Percentiles rank a stretch among this genome's conserved stretches.
Evolutionary conservation across 2,329 filamentous ascomycete genomes (phyloP).

Genomic region (Thielaviopsis ethacetica): DNA sequence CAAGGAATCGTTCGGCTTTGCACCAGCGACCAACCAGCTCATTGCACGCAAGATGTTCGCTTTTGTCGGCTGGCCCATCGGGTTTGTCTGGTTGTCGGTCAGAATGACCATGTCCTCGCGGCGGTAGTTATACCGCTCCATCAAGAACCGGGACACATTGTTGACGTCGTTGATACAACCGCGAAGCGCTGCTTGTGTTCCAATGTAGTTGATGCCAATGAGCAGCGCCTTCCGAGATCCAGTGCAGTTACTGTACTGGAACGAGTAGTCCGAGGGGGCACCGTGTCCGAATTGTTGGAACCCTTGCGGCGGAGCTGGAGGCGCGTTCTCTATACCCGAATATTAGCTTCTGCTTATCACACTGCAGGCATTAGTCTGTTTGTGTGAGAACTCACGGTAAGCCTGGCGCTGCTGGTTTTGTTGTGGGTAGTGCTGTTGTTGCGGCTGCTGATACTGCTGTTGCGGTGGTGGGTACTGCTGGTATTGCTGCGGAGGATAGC

Average conservation of each 20-base stretch:
- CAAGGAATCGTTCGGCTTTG: conserved; percentile 37
- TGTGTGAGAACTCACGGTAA: neutral
- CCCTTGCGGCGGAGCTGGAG: conserved; percentile 48
- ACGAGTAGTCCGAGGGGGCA: conserved; percentile 64
- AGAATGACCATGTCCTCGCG: conserved; percentile 41
- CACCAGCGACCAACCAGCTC: conserved; percentile 43
- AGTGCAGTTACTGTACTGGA: conserved; percentile 83
- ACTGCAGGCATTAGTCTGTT: neutral
- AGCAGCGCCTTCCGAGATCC: conserved; percentile 51
- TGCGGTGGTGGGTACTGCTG: conserved; percentile 9
- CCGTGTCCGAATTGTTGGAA: conserved; percentile 64
- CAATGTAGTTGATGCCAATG: conserved; percentile 46
- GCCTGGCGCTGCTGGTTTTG: neutral
- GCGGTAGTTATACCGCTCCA: conserved; percentile 36
- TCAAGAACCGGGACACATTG: conserved; percentile 40
- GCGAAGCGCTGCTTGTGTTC: conserved; percentile 36
- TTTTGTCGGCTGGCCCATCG: conserved; percentile 39
- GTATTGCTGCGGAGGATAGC: neutral
- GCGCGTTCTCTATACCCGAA: conserved; percentile 22
- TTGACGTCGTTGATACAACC: conserved; percentile 46
- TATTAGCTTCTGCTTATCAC: conserved; percentile 13
- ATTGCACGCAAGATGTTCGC: conserved; percentile 38
- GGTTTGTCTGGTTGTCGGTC: conserved; percentile 40
- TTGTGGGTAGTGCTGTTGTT: neutral
- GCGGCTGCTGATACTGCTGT: conserved; percentile 13